These are phyloP conservation scores for Ilex aquifolium DNA, from an alignment of 257 asterid genomes.

Conservation along the genomic window DNA sequence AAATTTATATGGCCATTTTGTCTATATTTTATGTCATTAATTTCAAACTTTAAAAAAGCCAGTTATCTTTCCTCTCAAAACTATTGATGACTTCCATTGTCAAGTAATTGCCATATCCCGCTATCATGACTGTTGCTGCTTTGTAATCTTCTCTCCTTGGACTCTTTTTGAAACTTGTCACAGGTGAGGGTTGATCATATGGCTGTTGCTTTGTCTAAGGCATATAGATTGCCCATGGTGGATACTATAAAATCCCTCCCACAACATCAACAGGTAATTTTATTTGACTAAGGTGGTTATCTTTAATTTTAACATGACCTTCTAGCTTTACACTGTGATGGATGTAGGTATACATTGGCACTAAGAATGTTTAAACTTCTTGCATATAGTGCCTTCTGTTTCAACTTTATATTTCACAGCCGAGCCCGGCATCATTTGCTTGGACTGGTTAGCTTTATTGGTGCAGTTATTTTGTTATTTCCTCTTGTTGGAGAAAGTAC, in stretches of 20 bases:
- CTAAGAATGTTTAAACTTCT: too few species aligned
- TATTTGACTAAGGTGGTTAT: background rate
- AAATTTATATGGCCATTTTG: too few species aligned
- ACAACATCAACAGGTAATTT: conserved; percentile 92
- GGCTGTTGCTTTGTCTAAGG: conserved; percentile 80
- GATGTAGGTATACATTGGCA: too few species aligned
- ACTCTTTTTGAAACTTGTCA: conserved; percentile 5
- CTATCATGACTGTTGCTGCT: background rate
- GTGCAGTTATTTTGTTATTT: too few species aligned
- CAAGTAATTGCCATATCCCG: background rate
- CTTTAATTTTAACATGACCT: background rate
- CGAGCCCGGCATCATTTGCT: too few species aligned
- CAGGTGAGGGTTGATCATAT: conserved; percentile 94
- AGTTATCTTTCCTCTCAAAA: background rate
- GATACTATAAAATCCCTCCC: conserved; percentile 89
- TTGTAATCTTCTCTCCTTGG: background rate
- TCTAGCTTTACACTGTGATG: too few species aligned
- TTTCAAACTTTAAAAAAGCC: too few species aligned
- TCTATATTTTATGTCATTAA: too few species aligned
- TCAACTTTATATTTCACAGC: too few species aligned
- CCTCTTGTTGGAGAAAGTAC: too few species aligned
- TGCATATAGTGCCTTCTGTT: too few species aligned
- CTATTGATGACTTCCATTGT: background rate
- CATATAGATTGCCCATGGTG: conserved; percentile 69
- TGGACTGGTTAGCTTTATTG: too few species aligned